These are phyloP conservation scores for Saccharum spontaneum DNA, from an alignment of 176 grass and related monocot species.

Conservation along the genomic window DNA sequence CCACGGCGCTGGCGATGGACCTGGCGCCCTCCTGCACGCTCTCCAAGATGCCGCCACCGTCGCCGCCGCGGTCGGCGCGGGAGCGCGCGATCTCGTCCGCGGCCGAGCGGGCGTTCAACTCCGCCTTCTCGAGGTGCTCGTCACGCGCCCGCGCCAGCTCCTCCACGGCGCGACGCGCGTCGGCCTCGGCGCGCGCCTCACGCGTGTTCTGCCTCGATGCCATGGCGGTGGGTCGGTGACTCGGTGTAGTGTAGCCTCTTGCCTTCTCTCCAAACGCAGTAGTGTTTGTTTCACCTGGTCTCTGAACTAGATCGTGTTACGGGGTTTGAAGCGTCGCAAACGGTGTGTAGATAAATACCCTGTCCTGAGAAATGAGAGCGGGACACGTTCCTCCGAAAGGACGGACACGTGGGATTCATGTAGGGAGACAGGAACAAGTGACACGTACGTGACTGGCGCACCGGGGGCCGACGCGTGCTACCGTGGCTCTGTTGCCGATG, in stretches of 20 bases:
- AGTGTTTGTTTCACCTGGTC: background rate
- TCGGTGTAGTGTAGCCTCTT: background rate
- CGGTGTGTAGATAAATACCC: conserved; percentile 19
- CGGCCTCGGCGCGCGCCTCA: conserved; percentile 40
- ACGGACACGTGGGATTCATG: conserved; percentile 4
- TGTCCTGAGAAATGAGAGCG: conserved; percentile 8
- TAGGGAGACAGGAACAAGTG: background rate
- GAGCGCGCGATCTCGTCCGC: conserved; percentile 61
- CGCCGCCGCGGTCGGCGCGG: conserved; percentile 23
- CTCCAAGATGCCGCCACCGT: conserved; percentile 47
- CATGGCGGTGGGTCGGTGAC: background rate
- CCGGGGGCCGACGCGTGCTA: conserved; percentile 23
- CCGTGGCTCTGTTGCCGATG: background rate
- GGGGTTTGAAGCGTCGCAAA: background rate
- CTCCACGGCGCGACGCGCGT: conserved; percentile 30
- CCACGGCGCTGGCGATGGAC: conserved; percentile 44
- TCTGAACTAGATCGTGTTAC: background rate
- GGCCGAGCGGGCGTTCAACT: conserved; percentile 40
- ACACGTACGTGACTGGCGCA: conserved; percentile 18
- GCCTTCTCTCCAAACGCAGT: background rate
- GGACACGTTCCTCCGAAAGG: conserved; percentile 25
- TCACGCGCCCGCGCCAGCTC: conserved; percentile 51
- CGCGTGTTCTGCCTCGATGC: conserved; percentile 46
- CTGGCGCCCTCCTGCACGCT: conserved; percentile 63
- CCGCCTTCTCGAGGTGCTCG: conserved; percentile 45